A percentile compares a stretch with the other conserved stretches of the same genome.
phyloP scores from a whole-genome alignment of 768 basidiomycete species.

The Leccinum olivaceopallidum region DNA sequence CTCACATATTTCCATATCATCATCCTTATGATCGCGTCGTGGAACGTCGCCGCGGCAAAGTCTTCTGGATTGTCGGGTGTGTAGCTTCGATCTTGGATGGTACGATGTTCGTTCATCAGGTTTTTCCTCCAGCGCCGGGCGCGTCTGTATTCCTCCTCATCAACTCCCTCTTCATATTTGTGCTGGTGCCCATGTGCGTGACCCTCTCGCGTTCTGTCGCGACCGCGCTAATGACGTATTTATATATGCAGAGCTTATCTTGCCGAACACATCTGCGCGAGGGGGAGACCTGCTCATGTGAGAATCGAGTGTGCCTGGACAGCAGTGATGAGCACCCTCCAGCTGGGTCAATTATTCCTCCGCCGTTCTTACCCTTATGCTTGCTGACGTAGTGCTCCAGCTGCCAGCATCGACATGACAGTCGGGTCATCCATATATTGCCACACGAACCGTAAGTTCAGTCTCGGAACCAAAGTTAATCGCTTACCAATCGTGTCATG shows the following conservation, averaged over 20 bases:
- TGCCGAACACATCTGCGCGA: conserved; percentile 38
- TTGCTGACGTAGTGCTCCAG: conserved; percentile 30
- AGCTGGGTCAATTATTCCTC: conserved; percentile 35
- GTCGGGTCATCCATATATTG: conserved; percentile 43
- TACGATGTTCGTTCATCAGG: background rate
- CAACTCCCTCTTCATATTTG: conserved; percentile 40
- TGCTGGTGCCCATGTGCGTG: conserved; percentile 35
- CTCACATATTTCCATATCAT: conserved; percentile 53
- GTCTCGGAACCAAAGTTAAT: background rate
- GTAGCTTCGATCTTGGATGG: conserved; percentile 10
- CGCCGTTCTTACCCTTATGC: background rate
- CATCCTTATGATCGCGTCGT: conserved; percentile 54
- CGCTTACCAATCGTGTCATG: conserved; percentile 9
- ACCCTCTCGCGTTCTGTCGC: background rate
- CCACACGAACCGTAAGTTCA: conserved; percentile 34
- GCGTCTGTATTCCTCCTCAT: conserved; percentile 51
- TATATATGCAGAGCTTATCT: conserved; percentile 28
- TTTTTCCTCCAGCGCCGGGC: conserved; percentile 39
- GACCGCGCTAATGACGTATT: background rate
- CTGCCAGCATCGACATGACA: conserved; percentile 49
- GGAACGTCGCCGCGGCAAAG: conserved; percentile 49
- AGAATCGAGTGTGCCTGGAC: conserved; percentile 60
- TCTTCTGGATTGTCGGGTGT: conserved; percentile 40
- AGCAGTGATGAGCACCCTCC: conserved; percentile 45
- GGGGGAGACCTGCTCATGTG: conserved; percentile 42